Base-by-base conservation (phyloP, 2,329 filamentous ascomycete species). In the Pyrenophora graminea region DNA sequence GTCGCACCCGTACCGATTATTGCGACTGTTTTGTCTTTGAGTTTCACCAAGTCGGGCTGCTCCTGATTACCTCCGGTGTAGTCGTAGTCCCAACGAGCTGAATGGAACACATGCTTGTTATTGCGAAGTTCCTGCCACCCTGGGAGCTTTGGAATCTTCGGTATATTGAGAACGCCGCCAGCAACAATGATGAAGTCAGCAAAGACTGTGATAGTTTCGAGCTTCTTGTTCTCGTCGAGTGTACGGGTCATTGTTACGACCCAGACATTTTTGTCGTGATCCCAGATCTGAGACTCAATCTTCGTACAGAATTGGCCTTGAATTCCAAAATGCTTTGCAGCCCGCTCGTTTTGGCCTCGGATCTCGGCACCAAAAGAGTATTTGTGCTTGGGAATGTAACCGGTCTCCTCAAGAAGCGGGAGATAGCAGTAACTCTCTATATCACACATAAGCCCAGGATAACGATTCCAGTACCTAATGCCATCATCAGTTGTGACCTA, bases 361-460 rank as follows among this genome's bases (percentile, higher is more conserved):
- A 53, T 30, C 17, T 53, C 50, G 2, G 13, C 3, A 10, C 38
- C 36, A 33, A n/a, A 31, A 1, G 36, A 39, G 27, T 79, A 81
- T 19, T 72, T 72, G 18, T 79, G 69, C 21, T 69, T 77, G 0
- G 83, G 83, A 58, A 83, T 74, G 61, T 82, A 84, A 0, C 39
- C 43, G 1, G 40, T 44, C 19, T 55, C 52, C 23, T 55, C 52
- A 1, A 55, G 52, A 1, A 55, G 18, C 6, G 48, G 52, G 9
- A 85, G 66, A 59, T 86, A 86, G 17, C 77, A 71, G 56, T 81
- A 84, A 32, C 76, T 74, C 65, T 86, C 84, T 4, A 84, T 67
- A 57, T 87, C 84, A 59, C 83, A 86, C 58, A 67, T 71, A 4
- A 77, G 48, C 1, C 78, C 78, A 6, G 77, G 77, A 52, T 79